Percentiles rank a stretch among this genome's conserved stretches.
Evolutionary conservation across 768 basidiomycete genomes (phyloP).

Genomic region (Suillus clintonianus): DNA sequence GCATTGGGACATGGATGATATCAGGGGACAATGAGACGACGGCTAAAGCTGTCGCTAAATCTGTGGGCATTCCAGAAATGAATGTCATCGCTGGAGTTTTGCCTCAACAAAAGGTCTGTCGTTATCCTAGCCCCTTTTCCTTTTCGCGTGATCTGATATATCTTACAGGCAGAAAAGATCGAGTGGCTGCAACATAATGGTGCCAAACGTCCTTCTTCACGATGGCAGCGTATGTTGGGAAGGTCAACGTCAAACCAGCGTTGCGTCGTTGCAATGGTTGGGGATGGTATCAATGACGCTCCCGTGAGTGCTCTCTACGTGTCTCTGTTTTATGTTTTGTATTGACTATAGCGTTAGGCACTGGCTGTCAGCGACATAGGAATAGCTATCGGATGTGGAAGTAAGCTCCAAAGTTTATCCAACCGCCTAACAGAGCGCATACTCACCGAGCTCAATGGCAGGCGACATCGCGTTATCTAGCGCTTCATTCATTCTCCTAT

Average conservation of each 20-base stretch:
- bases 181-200: constrained; percentile 52
- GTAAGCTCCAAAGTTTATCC: constrained; percentile 18
- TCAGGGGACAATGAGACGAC: constrained; percentile 77
- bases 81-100: constrained; percentile 81
- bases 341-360: constrained; percentile 37
- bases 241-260: constrained; percentile 32
- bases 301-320: constrained; percentile 36
- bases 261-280: constrained; percentile 56
- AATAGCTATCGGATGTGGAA: constrained; percentile 65
- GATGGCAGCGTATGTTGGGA: constrained; percentile 27
- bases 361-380: constrained; percentile 60
- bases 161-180: constrained; percentile 53
- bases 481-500: constrained; percentile 78
- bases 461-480: constrained; percentile 71
- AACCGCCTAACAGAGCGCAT: not conserved
- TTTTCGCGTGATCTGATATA: constrained; percentile 4
- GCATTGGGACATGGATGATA: constrained; percentile 75
- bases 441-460: not conserved
- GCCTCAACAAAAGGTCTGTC: constrained; percentile 73
- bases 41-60: constrained; percentile 67
- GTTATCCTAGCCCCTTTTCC: not conserved
- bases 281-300: constrained; percentile 67
- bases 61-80: constrained; percentile 62
- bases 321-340: not conserved
- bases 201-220: constrained; percentile 34